These are phyloP conservation scores for Hsuehochloa calcarea DNA, from an alignment of 176 grass and related monocot species.

Conservation along the genomic window DNA sequence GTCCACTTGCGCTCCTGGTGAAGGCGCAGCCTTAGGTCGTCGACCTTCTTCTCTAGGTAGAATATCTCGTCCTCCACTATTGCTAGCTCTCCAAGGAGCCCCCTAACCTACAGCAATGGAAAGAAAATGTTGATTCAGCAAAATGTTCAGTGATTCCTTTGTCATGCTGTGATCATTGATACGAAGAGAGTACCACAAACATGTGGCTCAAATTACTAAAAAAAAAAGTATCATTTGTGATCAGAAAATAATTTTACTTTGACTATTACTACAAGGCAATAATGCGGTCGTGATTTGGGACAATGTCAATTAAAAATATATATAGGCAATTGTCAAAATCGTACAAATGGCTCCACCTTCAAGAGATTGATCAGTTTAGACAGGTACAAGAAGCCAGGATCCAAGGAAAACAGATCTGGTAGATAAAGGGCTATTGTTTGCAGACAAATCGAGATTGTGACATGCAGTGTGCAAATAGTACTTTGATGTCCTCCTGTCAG, in stretches of 20 bases:
- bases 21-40: conserved; percentile 58
- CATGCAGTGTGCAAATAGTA: not conserved
- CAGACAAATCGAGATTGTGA: conserved; percentile 6
- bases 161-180: not conserved
- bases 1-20: conserved; percentile 56
- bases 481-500: conserved; percentile 2
- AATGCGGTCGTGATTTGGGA: not conserved
- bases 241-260: not conserved
- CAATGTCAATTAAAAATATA: not conserved
- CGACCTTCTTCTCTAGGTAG: conserved; percentile 75
- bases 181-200: not conserved
- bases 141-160: not conserved
- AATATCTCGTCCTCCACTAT: conserved; percentile 91
- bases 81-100: conserved; percentile 69
- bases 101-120: conserved; percentile 43
- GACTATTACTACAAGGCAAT: not conserved
- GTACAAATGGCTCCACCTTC: not conserved
- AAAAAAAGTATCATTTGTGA: not conserved
- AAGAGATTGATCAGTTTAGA: not conserved
- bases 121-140: not conserved
- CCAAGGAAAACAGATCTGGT: conserved; percentile 26
- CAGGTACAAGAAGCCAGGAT: conserved; percentile 11
- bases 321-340: not conserved
- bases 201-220: not conserved
- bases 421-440: not conserved